phyloP scores from a whole-genome alignment of 2,329 filamentous ascomycete genomes.

The Ophiocordyceps robertsii region DNA sequence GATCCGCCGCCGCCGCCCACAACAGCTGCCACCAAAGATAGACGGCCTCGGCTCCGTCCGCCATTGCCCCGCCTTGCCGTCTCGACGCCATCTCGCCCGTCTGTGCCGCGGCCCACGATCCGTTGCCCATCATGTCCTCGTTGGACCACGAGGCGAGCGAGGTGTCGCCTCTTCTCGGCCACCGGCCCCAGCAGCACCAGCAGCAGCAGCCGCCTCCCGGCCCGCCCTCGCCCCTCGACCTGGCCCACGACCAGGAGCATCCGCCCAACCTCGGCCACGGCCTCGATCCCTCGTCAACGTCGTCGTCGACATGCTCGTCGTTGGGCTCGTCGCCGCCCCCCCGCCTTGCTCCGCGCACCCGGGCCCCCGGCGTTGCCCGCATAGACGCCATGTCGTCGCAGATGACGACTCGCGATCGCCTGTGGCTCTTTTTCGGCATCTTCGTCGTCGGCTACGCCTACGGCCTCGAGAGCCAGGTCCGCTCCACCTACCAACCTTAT shows the following conservation, averaged over 20 bases:
- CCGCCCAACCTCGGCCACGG: neutral
- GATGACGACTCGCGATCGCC: slow-evolving; percentile 30
- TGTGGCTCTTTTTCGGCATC: slow-evolving; percentile 39
- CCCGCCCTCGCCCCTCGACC: neutral
- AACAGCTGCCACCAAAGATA: neutral
- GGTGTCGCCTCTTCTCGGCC: slow-evolving; percentile 1
- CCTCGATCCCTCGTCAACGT: neutral
- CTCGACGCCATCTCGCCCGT: too few relatives aligned
- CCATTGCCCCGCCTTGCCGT: neutral
- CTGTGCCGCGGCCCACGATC: too few relatives aligned
- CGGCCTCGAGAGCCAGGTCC: slow-evolving; percentile 39
- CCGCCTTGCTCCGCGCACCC: neutral
- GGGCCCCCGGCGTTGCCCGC: slow-evolving; percentile 32
- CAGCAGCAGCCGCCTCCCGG: neutral
- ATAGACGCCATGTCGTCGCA: slow-evolving; percentile 35
- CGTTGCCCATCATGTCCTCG: neutral
- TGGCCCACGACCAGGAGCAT: too few relatives aligned
- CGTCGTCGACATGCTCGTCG: neutral
- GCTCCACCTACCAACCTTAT: slow-evolving; percentile 38
- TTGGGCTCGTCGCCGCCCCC: neutral
- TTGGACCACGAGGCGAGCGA: neutral
- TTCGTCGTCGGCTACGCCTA: slow-evolving; percentile 49
- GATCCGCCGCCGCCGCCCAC: neutral
- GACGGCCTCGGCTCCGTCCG: neutral
- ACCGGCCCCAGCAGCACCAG: neutral